These are phyloP conservation scores for Pleurotus giganteus DNA, from an alignment of 768 basidiomycete species.

Conservation along the genomic window DNA sequence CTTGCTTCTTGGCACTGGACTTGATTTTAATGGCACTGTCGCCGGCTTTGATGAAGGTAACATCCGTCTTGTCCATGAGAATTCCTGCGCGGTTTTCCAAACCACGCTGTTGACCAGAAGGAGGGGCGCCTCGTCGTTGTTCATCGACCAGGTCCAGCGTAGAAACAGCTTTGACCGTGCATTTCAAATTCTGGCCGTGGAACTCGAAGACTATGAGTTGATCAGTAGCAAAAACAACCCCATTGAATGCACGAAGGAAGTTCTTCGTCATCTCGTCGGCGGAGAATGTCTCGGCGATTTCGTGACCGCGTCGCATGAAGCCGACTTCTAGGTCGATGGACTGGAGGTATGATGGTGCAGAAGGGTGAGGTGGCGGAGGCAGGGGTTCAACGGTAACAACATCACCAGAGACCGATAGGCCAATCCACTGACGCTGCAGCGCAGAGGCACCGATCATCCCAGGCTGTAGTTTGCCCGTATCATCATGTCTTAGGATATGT, in stretches of 20 bases:
- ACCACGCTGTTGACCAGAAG: constrained; percentile 20
- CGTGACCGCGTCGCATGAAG: constrained; percentile 52
- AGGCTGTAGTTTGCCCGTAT: constrained; percentile 64
- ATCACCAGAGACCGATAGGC: constrained; percentile 78
- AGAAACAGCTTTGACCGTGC: constrained; percentile 56
- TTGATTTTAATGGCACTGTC: constrained; percentile 86
- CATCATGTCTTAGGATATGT: constrained; percentile 60
- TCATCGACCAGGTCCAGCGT: constrained; percentile 61
- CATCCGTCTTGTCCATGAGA: constrained; percentile 88
- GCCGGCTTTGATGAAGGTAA: constrained; percentile 84
- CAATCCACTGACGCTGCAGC: constrained; percentile 87
- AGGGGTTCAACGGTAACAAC: constrained; percentile 67
- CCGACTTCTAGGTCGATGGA: constrained; percentile 80
- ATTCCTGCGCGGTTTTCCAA: constrained; percentile 56
- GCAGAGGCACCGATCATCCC: constrained; percentile 76
- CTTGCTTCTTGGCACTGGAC: constrained; percentile 85
- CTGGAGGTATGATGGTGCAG: constrained; percentile 63
- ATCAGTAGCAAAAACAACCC: constrained; percentile 65
- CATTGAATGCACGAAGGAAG: constrained; percentile 74
- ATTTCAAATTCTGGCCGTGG: constrained; percentile 81
- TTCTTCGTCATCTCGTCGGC: constrained; percentile 81
- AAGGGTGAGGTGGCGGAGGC: constrained; percentile 46
- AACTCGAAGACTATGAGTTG: constrained; percentile 84
- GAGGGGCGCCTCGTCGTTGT: constrained; percentile 43
- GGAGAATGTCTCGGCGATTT: constrained; percentile 71